A percentile compares a stretch with the other conserved stretches of the same genome.
Evolutionary conservation across 2,329 filamentous ascomycete species (phyloP).

Genomic region (Calonectria pseudoturangicola): DNA sequence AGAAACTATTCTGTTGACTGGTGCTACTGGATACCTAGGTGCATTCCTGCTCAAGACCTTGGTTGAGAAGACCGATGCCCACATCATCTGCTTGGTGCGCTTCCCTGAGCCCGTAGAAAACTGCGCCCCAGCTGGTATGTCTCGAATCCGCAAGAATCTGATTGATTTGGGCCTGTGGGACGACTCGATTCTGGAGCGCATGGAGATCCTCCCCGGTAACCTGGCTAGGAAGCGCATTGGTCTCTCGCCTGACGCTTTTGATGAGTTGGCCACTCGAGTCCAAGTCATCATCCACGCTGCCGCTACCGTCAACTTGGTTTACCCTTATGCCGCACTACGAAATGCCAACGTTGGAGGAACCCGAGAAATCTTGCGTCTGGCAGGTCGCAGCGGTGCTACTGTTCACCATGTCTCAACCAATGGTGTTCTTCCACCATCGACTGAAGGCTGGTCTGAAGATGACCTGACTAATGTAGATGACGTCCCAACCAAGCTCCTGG

Average conservation of each 20-base stretch:
- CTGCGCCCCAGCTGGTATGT: constrained; percentile 79
- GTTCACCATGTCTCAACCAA: constrained; percentile 89
- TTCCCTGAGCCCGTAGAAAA: constrained; percentile 80
- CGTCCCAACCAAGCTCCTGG: constrained; percentile 80
- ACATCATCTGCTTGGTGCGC: constrained; percentile 83
- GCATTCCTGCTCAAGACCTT: constrained; percentile 83
- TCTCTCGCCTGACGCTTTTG: constrained; percentile 78
- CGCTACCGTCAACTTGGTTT: constrained; percentile 87
- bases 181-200: constrained; percentile 84
- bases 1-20: constrained; percentile 82
- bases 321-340: constrained; percentile 85
- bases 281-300: constrained; percentile 86
- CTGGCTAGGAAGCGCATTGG: constrained; percentile 81
- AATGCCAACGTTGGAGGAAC: constrained; percentile 88
- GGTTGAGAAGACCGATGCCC: constrained; percentile 79
- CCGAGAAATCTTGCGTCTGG: constrained; percentile 82
- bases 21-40: constrained; percentile 85
- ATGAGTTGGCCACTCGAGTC: constrained; percentile 77
- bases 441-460: constrained; percentile 82
- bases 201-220: constrained; percentile 85
- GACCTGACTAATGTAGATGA: constrained; percentile 79
- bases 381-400: constrained; percentile 79
- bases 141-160: constrained; percentile 83
- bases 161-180: constrained; percentile 87
- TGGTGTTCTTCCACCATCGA: constrained; percentile 83